Base-by-base conservation (phyloP, 352 stramenopile genomes). In the Phytophthora crassamura region DNA sequence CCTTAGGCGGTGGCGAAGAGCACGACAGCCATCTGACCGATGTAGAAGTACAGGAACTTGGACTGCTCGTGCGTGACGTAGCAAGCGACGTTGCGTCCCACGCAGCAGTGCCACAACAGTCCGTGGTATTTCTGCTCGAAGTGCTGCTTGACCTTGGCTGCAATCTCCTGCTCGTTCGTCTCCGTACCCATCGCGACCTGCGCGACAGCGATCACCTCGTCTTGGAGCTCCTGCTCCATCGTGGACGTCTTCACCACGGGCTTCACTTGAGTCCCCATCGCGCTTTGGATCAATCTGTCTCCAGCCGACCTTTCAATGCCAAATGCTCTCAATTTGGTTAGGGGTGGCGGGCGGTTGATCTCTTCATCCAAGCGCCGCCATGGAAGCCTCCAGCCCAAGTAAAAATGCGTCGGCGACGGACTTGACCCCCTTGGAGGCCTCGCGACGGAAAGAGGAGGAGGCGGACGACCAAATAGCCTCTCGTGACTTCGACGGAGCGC, bases 11-110 rank as follows among this genome's bases (percentile, higher is more conserved):
- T 96, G 18, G 87, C 89, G 47, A 98, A 98, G 20, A 98, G 80
- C 53, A 97, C 96, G 46, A 98, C 80, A 25, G 91, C 94, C 75
- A 96, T 96, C 70, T 98, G 94, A 16, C 94, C 94, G 43, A 98
- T 92, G 87, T 98, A 98, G 63, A 98, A 98, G 80, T 98, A 98
- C 52, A 98, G 91, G 63, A 98, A 98, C 72, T 97, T 98, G 60
- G 80, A 92, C 68, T 97, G 89, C 65, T 98, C 92, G 66, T 98
- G 93, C 3, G 94, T 98, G 12, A 98, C 94, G 67, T 94, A 98
- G 69, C 88, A 97, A 35, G 94, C 94, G 30, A 98, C 94, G 70
- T 98, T 98, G 64, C 94, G 77, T 2, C 94, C 94, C 40, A 98
- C 92, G 64, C 97, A 97, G 78, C 94, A 98, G 77, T 98, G 94